Evolutionary conservation across 257 asterid genomes (phyloP), one percentile per base, ranked within the genome.

Genomic region (Nicotiana noctiflora): DNA sequence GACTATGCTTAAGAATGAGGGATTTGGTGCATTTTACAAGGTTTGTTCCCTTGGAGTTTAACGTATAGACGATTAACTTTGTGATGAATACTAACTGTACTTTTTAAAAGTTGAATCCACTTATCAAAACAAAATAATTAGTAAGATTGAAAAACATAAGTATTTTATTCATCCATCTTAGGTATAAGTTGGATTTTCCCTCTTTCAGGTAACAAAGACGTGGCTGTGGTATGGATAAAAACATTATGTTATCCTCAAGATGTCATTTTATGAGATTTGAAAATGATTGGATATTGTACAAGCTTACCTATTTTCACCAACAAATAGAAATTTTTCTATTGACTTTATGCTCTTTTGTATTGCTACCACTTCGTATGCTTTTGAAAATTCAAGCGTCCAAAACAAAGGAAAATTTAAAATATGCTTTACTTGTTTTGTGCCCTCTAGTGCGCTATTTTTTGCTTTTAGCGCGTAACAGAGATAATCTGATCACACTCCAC

Each of bases 11-110:
- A 90, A 91, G 77, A 93, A 93, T 72, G 94, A 95, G 46, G 98
- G 98, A 11, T 1, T 89, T 40, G 93, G 94, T 77, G 97, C 97
- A 63, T 92, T 95, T 75, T 95, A 95, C 87, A 93, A 95, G 92
- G 98, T 94, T 80, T 46, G 94, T 84, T 15, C 21, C 21, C 21
- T 53, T 53, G 15, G n/a, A 53, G 19, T 12, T 53, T 15, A 15
- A 53, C 2, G 21, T 15, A 53, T 53, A 4, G 59, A 53, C 2
- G 59, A 2, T 5, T 53, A 53, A 53, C 59, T 53, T 53, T 15
- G 19, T 53, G 8, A 13, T 14, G 59, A 53, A 53, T 15, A 53
- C 4, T 53, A 53, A 6, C 17, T 53, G 59, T 15, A 53, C 21
- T 53, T 0, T 53, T 8, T 53, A 0, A 49, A 49, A 49, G 17